Evolutionary conservation across 768 basidiomycete species (phyloP), one percentile per base, ranked within the genome.

Genomic region (Strobilomyces dryophilus): DNA sequence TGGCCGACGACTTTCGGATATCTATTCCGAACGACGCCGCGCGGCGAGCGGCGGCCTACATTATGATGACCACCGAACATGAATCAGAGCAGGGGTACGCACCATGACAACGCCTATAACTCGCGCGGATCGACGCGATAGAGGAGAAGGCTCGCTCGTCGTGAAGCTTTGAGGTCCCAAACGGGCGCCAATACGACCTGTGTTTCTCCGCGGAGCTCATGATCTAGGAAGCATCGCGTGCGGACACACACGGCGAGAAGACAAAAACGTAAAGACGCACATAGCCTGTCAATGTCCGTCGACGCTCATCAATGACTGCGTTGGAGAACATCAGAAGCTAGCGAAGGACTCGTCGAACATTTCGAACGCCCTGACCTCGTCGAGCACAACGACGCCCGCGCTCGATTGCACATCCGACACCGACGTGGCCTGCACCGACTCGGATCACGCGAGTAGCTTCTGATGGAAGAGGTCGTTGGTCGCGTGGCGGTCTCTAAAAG

Each of bases 321-420:
- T 9, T 40, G 39, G 39, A 40, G 20, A 51, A 31, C 24, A 18
- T 4, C n/a, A n/a, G 14, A 26, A 14, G 17, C 31, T 10, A 12
- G 27, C 15, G 9, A 24, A 15, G 11, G 17, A 27, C 57, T 55
- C 45, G 63, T 64, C 65, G 18, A 63, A 49, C 1, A 29, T 37
- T 44, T 56, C 54, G 42, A 67, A 45, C 39, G 51, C 31, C 24
- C 20, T 20, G 17, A 29, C 59, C 43, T 65, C 65, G 36, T 67
- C 70, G 6, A 71, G 41, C 12, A 73, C 48, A 29, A 59, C 51
- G 9, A 18, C 61, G 42, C 17, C 59, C 59, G 27, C 58, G 61
- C 49, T 65, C 67, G 39, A 73, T 61, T 11, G 66, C 67, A 43
- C 63, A 65, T 4, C 61, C 61, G 5, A 73, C 51, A 4, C 67